Base-by-base conservation (phyloP, 1,284 basidiomycete genomes). In the Moesziomyces sp. region DNA sequence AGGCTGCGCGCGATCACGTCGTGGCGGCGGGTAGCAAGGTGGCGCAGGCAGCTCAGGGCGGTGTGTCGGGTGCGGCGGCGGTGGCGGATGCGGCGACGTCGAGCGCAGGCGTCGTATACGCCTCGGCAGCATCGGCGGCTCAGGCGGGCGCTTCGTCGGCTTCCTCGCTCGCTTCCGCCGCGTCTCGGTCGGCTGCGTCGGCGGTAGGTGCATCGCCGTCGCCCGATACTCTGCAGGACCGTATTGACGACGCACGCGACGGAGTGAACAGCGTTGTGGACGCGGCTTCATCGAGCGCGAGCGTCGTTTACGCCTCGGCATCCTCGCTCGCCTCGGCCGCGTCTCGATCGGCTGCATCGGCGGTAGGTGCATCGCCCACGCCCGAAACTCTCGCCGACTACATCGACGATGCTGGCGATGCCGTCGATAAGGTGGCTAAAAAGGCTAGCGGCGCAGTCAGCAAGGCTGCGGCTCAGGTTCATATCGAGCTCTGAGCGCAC, bases 341-440 rank as follows among this genome's bases (percentile, higher is more conserved):
- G 21, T 21, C 21, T 21, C 21, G 21, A 21, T 21, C 21, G 21
- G 21, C 21, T 11, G 59, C 55, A 7, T 55, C 51, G 5, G 65
- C 53, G 0, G 53, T 50, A 0, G 71, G 71, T 1, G 64, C 59
- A 9, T 54, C 33, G 10, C 68, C 68, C 2, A 54, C 54, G 4
- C 63, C 73, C 0, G 68, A 71, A 24, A 67, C 63, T 14, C 3
- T 64, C 1, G 44, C 46, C 16, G 73, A 75, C 18, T 57, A 60
- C 16, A 24, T 70, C 19, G 72, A 75, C 46, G 60, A 59, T 30
- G 53, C 47, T 1, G 53, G 24, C 38, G 58, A 70, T 13, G 50
- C 40, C 3, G 33, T 38, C 10, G 35, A 30, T 26, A 24, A 26
- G n/a, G 28, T 46, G n/a, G 40, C 43, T 14, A 5, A 38, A 38